These are phyloP conservation scores for Emergomyces africanus DNA, from an alignment of 2,329 filamentous ascomycete species.

Conservation along the genomic window DNA sequence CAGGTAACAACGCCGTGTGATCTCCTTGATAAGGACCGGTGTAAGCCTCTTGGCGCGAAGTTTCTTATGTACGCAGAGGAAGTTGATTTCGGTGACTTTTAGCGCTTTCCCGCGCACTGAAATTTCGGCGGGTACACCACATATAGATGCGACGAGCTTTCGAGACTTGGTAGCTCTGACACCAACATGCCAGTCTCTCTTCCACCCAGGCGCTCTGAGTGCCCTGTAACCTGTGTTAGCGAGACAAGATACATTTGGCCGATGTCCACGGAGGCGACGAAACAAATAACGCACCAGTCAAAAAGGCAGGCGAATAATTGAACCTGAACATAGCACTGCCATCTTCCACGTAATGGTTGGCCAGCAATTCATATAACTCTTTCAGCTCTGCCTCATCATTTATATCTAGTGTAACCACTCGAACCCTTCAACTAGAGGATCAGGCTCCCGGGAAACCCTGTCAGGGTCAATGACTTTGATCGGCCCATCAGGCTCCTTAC, in stretches of 20 bases:
- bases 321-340: constrained; percentile 96
- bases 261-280: neutral
- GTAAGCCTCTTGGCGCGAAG: constrained; percentile 83
- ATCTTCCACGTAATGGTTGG: constrained; percentile 94
- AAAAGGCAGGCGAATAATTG: constrained; percentile 79
- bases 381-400: constrained; percentile 63
- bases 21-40: constrained; percentile 93
- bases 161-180: constrained; percentile 71
- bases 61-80: constrained; percentile 97
- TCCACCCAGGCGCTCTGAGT: constrained; percentile 88
- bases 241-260: neutral
- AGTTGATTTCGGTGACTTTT: constrained; percentile 87
- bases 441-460: constrained; percentile 64
- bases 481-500: constrained; percentile 57
- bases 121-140: constrained; percentile 74
- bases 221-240: constrained; percentile 45
- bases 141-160: constrained; percentile 92
- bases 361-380: constrained; percentile 84
- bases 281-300: constrained; percentile 57
- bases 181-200: constrained; percentile 86
- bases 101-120: constrained; percentile 65
- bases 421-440: constrained; percentile 66
- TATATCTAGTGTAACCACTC: constrained; percentile 87
- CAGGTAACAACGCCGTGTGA: constrained; percentile 82
- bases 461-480: constrained; percentile 70